phyloP scores from a whole-genome alignment of 2,329 filamentous ascomycete species.

The Phaeophleospora eucalypticola region DNA sequence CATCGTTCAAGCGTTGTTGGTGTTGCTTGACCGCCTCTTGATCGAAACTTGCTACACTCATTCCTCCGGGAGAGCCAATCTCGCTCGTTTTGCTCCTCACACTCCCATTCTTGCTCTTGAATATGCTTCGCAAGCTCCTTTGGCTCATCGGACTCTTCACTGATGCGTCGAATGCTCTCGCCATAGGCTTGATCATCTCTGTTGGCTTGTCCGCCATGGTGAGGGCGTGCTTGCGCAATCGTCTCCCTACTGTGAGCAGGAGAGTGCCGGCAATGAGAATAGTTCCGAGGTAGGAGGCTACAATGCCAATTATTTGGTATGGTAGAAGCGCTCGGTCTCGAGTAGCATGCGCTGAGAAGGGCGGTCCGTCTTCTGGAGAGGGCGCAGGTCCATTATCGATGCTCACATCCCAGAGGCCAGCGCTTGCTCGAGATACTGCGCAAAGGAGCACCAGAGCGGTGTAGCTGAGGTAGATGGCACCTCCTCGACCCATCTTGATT shows the following conservation, averaged over 20 bases:
- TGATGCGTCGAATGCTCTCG: constrained; percentile 33
- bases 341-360: constrained; percentile 55
- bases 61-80: constrained; percentile 39
- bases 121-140: constrained; percentile 20
- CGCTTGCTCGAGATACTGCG: constrained; percentile 9
- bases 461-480: constrained; percentile 25
- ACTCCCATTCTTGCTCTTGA: constrained; percentile 27
- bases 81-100: constrained; percentile 42
- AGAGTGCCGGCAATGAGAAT: constrained; percentile 67
- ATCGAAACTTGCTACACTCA: constrained; percentile 70
- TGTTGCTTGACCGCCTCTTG: constrained; percentile 64
- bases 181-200: constrained; percentile 52
- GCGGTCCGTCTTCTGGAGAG: constrained; percentile 57
- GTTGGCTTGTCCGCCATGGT: constrained; percentile 50
- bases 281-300: constrained; percentile 76
- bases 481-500: constrained; percentile 24
- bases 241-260: constrained; percentile 46
- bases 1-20: constrained; percentile 67
- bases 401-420: constrained; percentile 37
- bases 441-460: constrained; percentile 28
- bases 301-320: constrained; percentile 76
- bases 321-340: constrained; percentile 65
- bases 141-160: constrained; percentile 32
- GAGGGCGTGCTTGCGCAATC: constrained; percentile 44
- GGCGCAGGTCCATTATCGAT: constrained; percentile 57